Conservation (phyloP, 2,329 filamentous ascomycete genomes). For the Monosporascus sp. region DNA sequence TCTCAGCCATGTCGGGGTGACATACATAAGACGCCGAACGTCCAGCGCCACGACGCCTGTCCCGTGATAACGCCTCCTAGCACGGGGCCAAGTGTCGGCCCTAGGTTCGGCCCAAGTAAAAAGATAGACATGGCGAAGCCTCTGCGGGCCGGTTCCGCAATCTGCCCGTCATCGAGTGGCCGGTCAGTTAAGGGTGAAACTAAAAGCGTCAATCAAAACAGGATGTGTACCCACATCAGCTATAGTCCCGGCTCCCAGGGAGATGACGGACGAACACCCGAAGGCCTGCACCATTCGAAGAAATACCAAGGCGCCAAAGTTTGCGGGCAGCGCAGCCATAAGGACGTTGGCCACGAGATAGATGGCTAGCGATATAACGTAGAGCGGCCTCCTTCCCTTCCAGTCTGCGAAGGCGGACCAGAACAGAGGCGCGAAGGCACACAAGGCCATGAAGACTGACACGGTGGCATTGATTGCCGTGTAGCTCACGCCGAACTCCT, state of each 20-base stretch:
- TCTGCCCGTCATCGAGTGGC: too few relatives aligned
- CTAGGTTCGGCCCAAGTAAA: slow-evolving; percentile 38
- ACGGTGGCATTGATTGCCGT: slow-evolving; percentile 38
- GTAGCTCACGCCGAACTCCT: slow-evolving; percentile 31
- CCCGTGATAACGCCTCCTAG: slow-evolving; percentile 35
- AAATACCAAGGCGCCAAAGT: slow-evolving; percentile 32
- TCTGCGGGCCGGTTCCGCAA: slow-evolving; percentile 31
- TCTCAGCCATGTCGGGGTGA: neutral
- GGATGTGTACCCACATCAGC: slow-evolving; percentile 27
- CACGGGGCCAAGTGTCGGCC: slow-evolving; percentile 38
- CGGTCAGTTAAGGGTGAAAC: too few relatives aligned
- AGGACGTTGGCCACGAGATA: slow-evolving; percentile 35
- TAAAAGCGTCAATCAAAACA: too few relatives aligned
- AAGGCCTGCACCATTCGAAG: slow-evolving; percentile 38
- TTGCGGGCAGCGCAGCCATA: slow-evolving; percentile 32
- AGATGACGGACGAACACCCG: slow-evolving; percentile 36
- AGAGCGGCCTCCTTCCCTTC: slow-evolving; percentile 35
- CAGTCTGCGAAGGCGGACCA: slow-evolving; percentile 35
- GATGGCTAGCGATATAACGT: slow-evolving; percentile 33
- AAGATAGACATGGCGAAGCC: slow-evolving; percentile 37
- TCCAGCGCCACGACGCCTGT: slow-evolving; percentile 35
- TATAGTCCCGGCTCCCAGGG: slow-evolving; percentile 38
- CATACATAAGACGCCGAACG: slow-evolving; percentile 34
- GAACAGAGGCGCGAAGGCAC: slow-evolving; percentile 38
- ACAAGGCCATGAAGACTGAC: slow-evolving; percentile 39